phyloP scores from a whole-genome alignment of 768 basidiomycete species.

The Mycena albidolilacea region DNA sequence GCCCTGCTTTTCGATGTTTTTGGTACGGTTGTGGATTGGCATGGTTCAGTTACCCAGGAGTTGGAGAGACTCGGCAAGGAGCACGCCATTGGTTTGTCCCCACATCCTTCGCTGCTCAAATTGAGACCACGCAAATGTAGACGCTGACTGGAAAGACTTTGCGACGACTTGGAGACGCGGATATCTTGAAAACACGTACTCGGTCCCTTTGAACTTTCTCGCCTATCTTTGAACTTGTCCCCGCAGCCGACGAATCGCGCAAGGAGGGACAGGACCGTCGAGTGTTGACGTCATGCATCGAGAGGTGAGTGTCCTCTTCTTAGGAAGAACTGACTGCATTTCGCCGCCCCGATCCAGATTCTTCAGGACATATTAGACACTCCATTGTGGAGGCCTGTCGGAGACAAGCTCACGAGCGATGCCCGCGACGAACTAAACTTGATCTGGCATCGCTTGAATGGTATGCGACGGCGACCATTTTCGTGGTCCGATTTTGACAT shows the following conservation, averaged over 20 bases:
- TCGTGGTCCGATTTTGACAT: not conserved
- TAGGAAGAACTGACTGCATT: not conserved
- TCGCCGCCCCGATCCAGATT: slow-evolving; percentile 55
- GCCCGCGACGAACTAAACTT: slow-evolving; percentile 62
- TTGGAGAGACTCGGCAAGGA: slow-evolving; percentile 48
- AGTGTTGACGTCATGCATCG: slow-evolving; percentile 73
- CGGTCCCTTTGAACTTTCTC: not conserved
- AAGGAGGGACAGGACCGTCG: slow-evolving; percentile 60
- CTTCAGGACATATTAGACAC: slow-evolving; percentile 68
- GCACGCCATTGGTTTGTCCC: slow-evolving; percentile 46
- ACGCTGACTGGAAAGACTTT: slow-evolving; percentile 63
- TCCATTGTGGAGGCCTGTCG: slow-evolving; percentile 67
- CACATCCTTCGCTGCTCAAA: not conserved
- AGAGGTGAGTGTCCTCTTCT: slow-evolving; percentile 51
- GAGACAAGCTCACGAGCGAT: slow-evolving; percentile 57
- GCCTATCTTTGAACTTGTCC: no score
- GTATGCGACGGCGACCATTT: slow-evolving; percentile 44
- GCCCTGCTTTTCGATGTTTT: slow-evolving; percentile 65
- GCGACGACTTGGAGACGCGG: slow-evolving; percentile 70
- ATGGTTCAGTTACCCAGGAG: slow-evolving; percentile 49
- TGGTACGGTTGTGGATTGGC: slow-evolving; percentile 68
- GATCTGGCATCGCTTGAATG: slow-evolving; percentile 74
- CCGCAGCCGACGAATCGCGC: slow-evolving; percentile 58
- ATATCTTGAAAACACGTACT: slow-evolving; percentile 63
- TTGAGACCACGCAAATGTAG: slow-evolving; percentile 12